Evolutionary conservation across 192 early-diverging fungal genomes (phyloP).

Genomic region (Glomus cerebriforme): DNA sequence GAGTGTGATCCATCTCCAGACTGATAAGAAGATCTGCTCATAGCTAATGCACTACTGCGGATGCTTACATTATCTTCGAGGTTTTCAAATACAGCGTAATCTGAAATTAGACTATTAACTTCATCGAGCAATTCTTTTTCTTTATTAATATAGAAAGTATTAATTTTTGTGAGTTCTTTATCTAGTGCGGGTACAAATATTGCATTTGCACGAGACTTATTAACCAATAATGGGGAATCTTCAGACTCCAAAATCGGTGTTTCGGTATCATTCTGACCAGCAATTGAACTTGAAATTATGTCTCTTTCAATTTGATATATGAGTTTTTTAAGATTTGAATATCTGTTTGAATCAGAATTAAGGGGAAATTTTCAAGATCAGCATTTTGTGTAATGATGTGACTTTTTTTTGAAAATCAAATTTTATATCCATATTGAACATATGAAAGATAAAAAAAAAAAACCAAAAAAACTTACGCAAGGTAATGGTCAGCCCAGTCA

Average conservation of each 20-base stretch:
- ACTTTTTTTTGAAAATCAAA: too few species aligned
- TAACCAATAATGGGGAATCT: conserved; percentile 39
- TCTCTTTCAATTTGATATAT: conserved; percentile 79
- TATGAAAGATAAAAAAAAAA: conserved; percentile 27
- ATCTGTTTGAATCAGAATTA: conserved; percentile 36
- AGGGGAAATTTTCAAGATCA: too few species aligned
- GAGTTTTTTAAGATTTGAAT: conserved; percentile 78
- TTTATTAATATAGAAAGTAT: conserved; percentile 79
- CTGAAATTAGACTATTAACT: conserved; percentile 62
- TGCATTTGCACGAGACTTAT: conserved; percentile 44
- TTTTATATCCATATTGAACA: too few species aligned
- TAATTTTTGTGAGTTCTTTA: conserved; percentile 82
- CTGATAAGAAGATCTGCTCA: neutral
- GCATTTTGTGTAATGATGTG: too few species aligned
- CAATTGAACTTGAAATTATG: conserved; percentile 36
- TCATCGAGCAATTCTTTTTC: conserved; percentile 75
- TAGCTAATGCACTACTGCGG: neutral
- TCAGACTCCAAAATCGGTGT: conserved; percentile 35
- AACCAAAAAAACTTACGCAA: conserved; percentile 57
- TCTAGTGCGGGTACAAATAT: conserved; percentile 79
- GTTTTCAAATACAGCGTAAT: conserved; percentile 53
- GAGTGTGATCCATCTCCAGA: conserved; percentile 9
- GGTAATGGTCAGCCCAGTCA: conserved; percentile 80
- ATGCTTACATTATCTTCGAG: conserved; percentile 30
- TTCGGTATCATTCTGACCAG: conserved; percentile 41